Evolutionary conservation across 2,329 filamentous ascomycete genomes (phyloP), one percentile per base, ranked within the genome.

Genomic region (Blastomyces gilchristii): DNA sequence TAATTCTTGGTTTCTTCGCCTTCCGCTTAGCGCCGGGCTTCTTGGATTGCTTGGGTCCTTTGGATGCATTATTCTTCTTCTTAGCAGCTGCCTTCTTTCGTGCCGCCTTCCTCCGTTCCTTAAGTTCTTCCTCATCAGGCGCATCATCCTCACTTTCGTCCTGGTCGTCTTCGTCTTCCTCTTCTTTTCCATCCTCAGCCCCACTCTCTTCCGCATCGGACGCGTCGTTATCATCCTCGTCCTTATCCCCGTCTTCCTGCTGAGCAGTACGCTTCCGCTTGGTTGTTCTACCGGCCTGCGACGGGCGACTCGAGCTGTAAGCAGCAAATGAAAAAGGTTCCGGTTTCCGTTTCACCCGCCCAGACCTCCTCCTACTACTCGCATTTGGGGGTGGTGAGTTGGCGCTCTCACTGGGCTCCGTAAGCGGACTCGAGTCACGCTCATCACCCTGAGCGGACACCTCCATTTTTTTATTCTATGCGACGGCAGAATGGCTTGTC

Each of bases 1-100:
- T 78, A 67, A 81, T 82, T 72, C 82, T 86, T 49, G 81, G 75
- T 72, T 85, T 83, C 73, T 84, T 84, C 34, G 78, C 72, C 22
- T 78, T 77, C 37, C 69, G 66, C 65, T 72, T 76, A 7, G 69
- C 28, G 67, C 70, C 75, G 50, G 73, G 70, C 69, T 80, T 81
- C 72, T 82, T 86, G 49, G 80, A 74, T 72, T 85, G 83, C 74
- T 84, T 84, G 25, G 78, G 71, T 34, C 4, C 28, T 43, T 82
- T 86, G 49, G 80, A 74, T 72, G 85, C 83, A 73, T 84, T 84
- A 25, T 69, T 65, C 64, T 72, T 75, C 12, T 70, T 75, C 52
- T 72, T 65, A 5, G 69, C 71, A 62, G 72, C 70, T 43, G 73
- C 73, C 60, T 74, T 75, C 67, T 70, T 74, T 64, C 72, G 73